Evolutionary conservation across 139 green algal genomes (phyloP).

Genomic region (Auxenochlorella protothecoides): DNA sequence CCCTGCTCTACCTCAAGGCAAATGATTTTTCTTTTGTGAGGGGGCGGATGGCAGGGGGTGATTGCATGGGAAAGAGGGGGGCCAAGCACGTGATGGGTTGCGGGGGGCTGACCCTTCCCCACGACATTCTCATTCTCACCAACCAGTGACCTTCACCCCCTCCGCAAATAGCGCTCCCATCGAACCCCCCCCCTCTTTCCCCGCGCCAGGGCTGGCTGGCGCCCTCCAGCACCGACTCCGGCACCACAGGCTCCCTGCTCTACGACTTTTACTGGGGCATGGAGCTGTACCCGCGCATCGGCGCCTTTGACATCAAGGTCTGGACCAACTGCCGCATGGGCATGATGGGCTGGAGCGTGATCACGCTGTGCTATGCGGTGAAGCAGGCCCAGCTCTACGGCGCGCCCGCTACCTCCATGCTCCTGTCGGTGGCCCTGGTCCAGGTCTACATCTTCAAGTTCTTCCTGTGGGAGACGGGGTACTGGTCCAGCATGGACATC

Average conservation of each 20-base stretch:
- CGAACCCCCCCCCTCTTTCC: too few species aligned
- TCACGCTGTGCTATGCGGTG: constrained; percentile 41
- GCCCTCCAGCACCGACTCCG: constrained; percentile 38
- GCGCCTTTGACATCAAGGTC: constrained; percentile 65
- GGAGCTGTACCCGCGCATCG: constrained; percentile 67
- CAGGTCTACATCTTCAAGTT: constrained; percentile 45
- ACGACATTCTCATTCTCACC: too few species aligned
- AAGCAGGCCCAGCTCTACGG: constrained; percentile 47
- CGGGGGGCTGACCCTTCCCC: too few species aligned
- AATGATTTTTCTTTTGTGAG: too few species aligned
- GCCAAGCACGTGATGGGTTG: too few species aligned
- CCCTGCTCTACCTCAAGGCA: too few species aligned
- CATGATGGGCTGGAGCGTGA: constrained; percentile 62
- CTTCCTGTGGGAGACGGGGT: constrained; percentile 55
- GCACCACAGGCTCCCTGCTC: constrained; percentile 47
- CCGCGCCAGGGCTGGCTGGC: constrained; percentile 40
- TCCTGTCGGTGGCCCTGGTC: constrained; percentile 45
- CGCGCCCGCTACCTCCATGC: constrained; percentile 42
- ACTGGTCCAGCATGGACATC: constrained; percentile 74
- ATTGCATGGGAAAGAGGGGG: too few species aligned
- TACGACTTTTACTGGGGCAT: constrained; percentile 70
- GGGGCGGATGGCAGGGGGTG: too few species aligned
- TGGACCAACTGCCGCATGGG: constrained; percentile 78
- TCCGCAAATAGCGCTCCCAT: too few species aligned
- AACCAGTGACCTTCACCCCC: too few species aligned